Base-by-base conservation (phyloP, 148 eudicot genomes). In the Polygonum maritimum region DNA sequence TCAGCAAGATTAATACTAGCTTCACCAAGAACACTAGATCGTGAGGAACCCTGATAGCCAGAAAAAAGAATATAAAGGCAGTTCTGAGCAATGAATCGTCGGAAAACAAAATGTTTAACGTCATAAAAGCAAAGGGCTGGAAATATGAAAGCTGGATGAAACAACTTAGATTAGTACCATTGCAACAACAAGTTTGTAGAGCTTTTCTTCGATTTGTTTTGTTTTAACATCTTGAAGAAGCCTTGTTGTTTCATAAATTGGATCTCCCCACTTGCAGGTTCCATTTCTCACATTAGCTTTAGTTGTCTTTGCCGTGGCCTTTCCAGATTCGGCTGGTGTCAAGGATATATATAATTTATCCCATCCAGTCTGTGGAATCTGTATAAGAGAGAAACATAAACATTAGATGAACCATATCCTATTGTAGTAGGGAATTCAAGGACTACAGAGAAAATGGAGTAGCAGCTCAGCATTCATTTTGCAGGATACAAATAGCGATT, bases 221-320 rank as follows among this genome's bases (percentile, higher is more conserved):
- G 84, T 91, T 80, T 86, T 89, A 60, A 88, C 76, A 80, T 96
- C 98, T 76, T 86, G 91, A 33, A 96, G 97, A 89, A 96, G 97
- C 82, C 94, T 87, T 75, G 99, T 89, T 48, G 90, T 92, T 87
- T 96, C 99, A 88, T 96, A 96, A 14, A 96, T 92, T 69, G 99
- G 99, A 88, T 96, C 99, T 31, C 82, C 88, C 99, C 99, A 95
- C 86, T 92, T 92, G 83, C 99, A 95, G 44, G 88, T 79, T 69
- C 99, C 99, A 85, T 90, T 92, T 86, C 98, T 90, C 78, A 92
- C 99, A 87, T 82, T 88, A 71, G 97, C 89, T 88, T 92, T 95
- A 71, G 89, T 92, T 52, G 99, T 95, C 85, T 95, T 95, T 74
- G 91, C 91, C 47, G 92, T 85, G 81, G 91, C 86, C 84, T 95